A percentile compares a stretch with the other conserved stretches of the same genome.
Conservation (phyloP, 148 eudicot species). For the Rhododendron ovatum region DNA sequence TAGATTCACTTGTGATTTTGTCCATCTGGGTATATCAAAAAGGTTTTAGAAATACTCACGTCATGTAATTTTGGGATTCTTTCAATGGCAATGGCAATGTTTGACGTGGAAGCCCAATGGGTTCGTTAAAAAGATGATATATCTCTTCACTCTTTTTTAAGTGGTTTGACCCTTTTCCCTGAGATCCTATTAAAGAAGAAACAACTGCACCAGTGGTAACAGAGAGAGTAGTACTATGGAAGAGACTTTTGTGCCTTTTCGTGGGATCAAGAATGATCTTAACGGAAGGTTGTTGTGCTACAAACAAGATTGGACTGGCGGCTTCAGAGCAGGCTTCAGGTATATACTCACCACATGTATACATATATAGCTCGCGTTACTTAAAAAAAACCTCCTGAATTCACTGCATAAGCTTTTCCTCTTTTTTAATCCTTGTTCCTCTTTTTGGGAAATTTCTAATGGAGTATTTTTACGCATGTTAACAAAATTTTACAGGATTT, state of each 20-base stretch:
- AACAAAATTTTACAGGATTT: slow-evolving; percentile 44
- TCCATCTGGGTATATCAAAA: slow-evolving; percentile 24
- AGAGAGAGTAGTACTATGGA: slow-evolving; percentile 46
- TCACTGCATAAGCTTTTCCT: background rate
- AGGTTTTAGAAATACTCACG: background rate
- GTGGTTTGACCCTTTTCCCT: slow-evolving; percentile 15
- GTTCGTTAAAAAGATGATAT: background rate
- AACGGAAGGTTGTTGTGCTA: slow-evolving; percentile 81
- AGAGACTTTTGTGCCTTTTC: slow-evolving; percentile 90
- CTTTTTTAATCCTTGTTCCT: slow-evolving; percentile 9
- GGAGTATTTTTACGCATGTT: slow-evolving; percentile 32
- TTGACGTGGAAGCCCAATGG: background rate
- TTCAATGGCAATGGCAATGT: slow-evolving; percentile 8
- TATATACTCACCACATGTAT: slow-evolving; percentile 10
- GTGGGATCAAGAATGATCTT: slow-evolving; percentile 93
- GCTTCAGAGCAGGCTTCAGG: slow-evolving; percentile 94
- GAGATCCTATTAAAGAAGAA: slow-evolving; percentile 9
- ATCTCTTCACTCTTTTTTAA: background rate
- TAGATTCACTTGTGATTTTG: slow-evolving; percentile 5
- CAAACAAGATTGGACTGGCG: slow-evolving; percentile 97
- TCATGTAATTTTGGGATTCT: slow-evolving; percentile 32
- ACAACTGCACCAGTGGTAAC: background rate
- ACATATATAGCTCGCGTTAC: slow-evolving; percentile 43
- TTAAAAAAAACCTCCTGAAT: background rate
- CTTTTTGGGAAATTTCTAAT: slow-evolving; percentile 28